Base-by-base conservation (phyloP, 306 rosid genomes). In the Amphicarpaea edgeworthii region DNA sequence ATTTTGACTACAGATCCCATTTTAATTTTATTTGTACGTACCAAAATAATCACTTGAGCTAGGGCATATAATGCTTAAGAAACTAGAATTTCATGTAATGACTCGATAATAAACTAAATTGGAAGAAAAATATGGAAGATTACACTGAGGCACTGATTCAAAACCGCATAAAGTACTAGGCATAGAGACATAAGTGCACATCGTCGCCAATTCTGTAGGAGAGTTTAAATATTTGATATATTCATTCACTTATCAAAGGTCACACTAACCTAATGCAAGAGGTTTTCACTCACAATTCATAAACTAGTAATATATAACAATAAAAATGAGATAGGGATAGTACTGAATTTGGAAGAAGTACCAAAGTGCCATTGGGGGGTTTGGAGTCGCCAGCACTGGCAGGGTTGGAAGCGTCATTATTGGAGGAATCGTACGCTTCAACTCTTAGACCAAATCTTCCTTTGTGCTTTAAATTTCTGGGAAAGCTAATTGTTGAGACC, bases 291-390 rank as follows among this genome's bases (percentile, higher is more conserved):
- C 15, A 46, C 41, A 69, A 47, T 59, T 34, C 28, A 70, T 12
- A 60, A 3, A 12, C 2, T 57, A 54, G 8, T 16, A 61, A 10
- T 7, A 42, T 12, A 21, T 30, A 19, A 1, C 10, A 19, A 7
- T 14, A 40, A 16, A 71, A 21, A 28, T 28, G 34, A 34, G 17
- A 5, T 3, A 68, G 12, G 68, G 68, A 23, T 30, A 46, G 50
- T 20, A 7, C 41, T 73, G 51, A 15, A 54, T 16, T 45, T 57
- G 8, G 55, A 54, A 26, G 20, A 54, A 74, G 54, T 85, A 82
- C 88, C 70, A 85, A 67, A 79, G 86, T 67, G 82, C 86, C 88
- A 69, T 85, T 85, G 3, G 88, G 83, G 77, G 84, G 66, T 34
- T 85, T 82, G 78, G 86, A 50, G 4, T 85, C 85, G 64, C 83